Evolutionary conservation across 768 basidiomycete genomes (phyloP).

Genomic region (Kwoniella dendrophila): DNA sequence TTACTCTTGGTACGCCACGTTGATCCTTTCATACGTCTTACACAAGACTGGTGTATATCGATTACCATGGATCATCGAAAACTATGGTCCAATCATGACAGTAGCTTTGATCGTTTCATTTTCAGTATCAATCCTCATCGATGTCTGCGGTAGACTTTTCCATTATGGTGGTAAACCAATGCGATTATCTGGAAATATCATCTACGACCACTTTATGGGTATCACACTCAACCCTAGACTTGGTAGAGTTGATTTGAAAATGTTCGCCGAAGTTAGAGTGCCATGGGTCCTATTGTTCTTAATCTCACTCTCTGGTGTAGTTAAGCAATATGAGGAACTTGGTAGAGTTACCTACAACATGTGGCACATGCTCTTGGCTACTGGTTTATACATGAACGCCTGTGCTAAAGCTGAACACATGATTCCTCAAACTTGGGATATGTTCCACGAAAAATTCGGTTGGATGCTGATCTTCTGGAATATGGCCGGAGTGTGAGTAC

Average conservation of each 20-base stretch:
- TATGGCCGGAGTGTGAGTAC: slow-evolving; percentile 55
- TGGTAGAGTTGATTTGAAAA: slow-evolving; percentile 89
- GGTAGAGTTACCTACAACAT: slow-evolving; percentile 95
- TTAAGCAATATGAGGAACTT: slow-evolving; percentile 90
- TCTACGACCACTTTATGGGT: slow-evolving; percentile 98
- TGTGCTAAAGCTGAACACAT: slow-evolving; percentile 77
- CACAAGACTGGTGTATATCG: slow-evolving; percentile 83
- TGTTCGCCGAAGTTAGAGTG: slow-evolving; percentile 97
- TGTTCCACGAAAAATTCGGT: slow-evolving; percentile 95
- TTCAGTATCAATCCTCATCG: slow-evolving; percentile 74
- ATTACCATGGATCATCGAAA: slow-evolving; percentile 90
- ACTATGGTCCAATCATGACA: slow-evolving; percentile 93
- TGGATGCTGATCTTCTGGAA: slow-evolving; percentile 98
- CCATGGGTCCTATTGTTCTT: slow-evolving; percentile 97
- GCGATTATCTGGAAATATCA: slow-evolving; percentile 90
- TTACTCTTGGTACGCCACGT: slow-evolving; percentile 76
- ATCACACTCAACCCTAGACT: slow-evolving; percentile 90
- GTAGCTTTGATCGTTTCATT: slow-evolving; percentile 93
- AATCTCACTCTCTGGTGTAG: slow-evolving; percentile 84
- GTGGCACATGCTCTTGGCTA: slow-evolving; percentile 93
- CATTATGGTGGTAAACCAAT: slow-evolving; percentile 68
- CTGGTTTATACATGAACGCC: slow-evolving; percentile 94
- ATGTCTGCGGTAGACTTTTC: slow-evolving; percentile 73
- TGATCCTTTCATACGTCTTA: slow-evolving; percentile 71
- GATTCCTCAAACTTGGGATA: slow-evolving; percentile 73